phyloP scores from a whole-genome alignment of 1,284 basidiomycete genomes.

The Moesziomyces antarcticus region DNA sequence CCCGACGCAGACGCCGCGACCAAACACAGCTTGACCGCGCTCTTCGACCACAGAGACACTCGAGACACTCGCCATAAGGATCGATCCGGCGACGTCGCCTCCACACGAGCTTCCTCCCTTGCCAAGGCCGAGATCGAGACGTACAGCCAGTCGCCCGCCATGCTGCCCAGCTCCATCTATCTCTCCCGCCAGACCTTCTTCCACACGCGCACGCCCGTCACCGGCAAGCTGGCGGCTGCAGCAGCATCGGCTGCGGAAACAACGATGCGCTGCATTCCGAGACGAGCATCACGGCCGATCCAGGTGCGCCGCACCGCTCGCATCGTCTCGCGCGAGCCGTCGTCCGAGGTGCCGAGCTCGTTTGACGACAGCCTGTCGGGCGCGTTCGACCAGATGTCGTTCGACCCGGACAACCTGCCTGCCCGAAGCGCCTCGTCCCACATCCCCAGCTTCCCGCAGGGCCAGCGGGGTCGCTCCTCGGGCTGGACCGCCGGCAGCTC shows the following conservation, averaged over 20 bases:
- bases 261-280: constrained; percentile 14
- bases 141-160: constrained; percentile 39
- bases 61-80: neutral
- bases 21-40: constrained; percentile 11
- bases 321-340: constrained; percentile 27
- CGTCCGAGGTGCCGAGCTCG: constrained; percentile 9
- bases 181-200: constrained; percentile 47
- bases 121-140: constrained; percentile 50
- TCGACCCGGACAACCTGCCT: constrained; percentile 14
- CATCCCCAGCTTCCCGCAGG: constrained; percentile 49
- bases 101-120: constrained; percentile 13
- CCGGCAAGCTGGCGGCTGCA: neutral
- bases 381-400: constrained; percentile 35
- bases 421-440: constrained; percentile 29
- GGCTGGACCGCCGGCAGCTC: constrained; percentile 41
- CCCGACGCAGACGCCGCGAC: constrained; percentile 12
- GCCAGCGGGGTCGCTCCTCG: constrained; percentile 32
- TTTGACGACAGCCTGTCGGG: constrained; percentile 37
- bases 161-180: constrained; percentile 41
- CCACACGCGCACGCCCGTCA: constrained; percentile 17
- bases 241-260: neutral
- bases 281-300: constrained; percentile 20
- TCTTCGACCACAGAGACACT: constrained; percentile 1
- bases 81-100: neutral
- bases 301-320: constrained; percentile 35